Conservation (phyloP, 108 stramenopile species). For the Conticribra weissflogii region DNA sequence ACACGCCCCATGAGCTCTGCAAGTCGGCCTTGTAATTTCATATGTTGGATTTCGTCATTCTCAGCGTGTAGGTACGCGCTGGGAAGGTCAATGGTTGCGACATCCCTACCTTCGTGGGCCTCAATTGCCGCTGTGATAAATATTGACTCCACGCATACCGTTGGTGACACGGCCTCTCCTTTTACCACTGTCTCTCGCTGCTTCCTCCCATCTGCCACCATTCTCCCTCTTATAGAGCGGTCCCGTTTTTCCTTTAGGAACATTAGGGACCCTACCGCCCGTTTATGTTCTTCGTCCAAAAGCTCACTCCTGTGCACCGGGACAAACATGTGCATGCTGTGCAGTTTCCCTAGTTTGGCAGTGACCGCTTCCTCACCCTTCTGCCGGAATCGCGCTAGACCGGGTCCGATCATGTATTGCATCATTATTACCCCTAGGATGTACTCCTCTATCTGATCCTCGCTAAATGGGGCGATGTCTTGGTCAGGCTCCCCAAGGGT, state of each 20-base stretch:
- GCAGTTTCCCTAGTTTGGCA: not conserved
- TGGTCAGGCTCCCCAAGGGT: too few relatives aligned
- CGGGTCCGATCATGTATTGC: not conserved
- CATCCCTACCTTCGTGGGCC: not conserved
- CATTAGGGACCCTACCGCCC: too few relatives aligned
- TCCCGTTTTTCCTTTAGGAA: too few relatives aligned
- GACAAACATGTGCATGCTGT: not conserved
- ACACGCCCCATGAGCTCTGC: too few relatives aligned
- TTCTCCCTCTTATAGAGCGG: too few relatives aligned
- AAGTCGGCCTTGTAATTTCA: not conserved
- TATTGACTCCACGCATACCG: too few relatives aligned
- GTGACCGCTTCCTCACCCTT: slow-evolving; percentile 5
- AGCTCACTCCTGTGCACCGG: not conserved
- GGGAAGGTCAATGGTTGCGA: not conserved
- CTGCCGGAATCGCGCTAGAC: not conserved
- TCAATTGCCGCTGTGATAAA: slow-evolving; percentile 3
- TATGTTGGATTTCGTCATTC: not conserved
- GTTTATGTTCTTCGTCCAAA: not conserved
- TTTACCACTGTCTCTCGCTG: not conserved
- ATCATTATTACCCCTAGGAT: not conserved
- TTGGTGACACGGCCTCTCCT: not conserved
- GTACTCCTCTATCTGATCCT: not conserved
- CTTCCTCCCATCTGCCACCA: not conserved
- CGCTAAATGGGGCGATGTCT: too few relatives aligned
- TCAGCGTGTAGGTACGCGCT: slow-evolving; percentile 2